These are phyloP conservation scores for Iris macrosiphon DNA, from an alignment of 106 monocot genomes.

Conservation along the genomic window DNA sequence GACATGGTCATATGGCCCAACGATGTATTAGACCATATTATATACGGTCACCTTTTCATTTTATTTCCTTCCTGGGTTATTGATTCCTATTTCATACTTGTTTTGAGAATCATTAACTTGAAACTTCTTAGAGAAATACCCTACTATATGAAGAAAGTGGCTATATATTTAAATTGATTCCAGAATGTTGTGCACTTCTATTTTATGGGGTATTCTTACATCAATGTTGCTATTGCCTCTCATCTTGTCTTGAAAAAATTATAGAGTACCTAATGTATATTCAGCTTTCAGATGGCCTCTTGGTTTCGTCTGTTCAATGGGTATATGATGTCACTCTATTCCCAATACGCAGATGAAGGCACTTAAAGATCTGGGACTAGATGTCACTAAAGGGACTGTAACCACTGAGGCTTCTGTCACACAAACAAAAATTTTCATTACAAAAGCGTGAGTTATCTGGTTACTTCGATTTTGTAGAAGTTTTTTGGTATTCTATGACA, in stretches of 20 bases:
- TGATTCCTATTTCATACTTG: no score
- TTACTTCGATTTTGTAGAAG: no score
- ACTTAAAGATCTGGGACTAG: constrained; percentile 82
- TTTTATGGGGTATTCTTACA: background rate
- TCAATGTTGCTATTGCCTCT: background rate
- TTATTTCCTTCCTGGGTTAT: no score
- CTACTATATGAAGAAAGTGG: no score
- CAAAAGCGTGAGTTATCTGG: constrained; percentile 14
- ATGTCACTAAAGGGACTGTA: constrained; percentile 86
- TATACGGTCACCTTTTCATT: no score
- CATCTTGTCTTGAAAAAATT: background rate
- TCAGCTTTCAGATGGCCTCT: background rate
- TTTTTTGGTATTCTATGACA: background rate
- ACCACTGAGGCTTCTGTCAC: constrained; percentile 40
- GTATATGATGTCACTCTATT: background rate
- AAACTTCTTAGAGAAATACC: no score
- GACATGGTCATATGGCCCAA: no score
- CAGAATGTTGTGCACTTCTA: background rate
- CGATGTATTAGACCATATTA: no score
- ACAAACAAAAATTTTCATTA: constrained; percentile 71
- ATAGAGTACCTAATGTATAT: constrained; percentile 5
- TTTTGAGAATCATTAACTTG: no score
- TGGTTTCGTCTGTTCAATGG: background rate
- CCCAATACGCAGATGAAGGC: constrained; percentile 78
- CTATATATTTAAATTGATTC: no score